phyloP scores from a whole-genome alignment of 1,284 basidiomycete genomes.

The Ustilago nuda region DNA sequence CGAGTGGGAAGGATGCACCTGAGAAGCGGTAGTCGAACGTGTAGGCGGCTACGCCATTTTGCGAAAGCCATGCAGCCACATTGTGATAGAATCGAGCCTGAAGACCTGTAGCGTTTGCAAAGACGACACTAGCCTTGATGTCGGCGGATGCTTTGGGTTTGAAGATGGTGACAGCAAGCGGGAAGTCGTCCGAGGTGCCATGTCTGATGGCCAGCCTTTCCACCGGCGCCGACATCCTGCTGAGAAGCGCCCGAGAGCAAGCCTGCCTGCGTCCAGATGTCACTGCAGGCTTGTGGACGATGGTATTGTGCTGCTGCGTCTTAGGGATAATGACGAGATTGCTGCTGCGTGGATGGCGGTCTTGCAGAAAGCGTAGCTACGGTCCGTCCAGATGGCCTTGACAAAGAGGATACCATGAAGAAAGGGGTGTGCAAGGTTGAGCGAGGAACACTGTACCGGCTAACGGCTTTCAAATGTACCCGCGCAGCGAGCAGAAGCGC shows the following conservation, averaged over 20 bases:
- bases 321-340: not conserved
- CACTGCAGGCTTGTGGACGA: not conserved
- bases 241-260: not conserved
- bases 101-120: conserved; percentile 59
- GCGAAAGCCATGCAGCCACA: conserved; percentile 48
- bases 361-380: not conserved
- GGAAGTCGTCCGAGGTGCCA: conserved; percentile 44
- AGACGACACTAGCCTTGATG: conserved; percentile 39
- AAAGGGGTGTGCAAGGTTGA: not conserved
- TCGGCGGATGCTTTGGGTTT: conserved; percentile 21
- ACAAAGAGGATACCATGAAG: not conserved
- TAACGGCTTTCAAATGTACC: conserved; percentile 35
- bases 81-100: conserved; percentile 59
- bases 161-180: conserved; percentile 47
- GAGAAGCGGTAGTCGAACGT: conserved; percentile 61
- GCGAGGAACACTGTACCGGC: conserved; percentile 22
- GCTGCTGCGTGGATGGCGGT: not conserved
- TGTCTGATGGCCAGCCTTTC: conserved; percentile 34
- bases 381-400: not conserved
- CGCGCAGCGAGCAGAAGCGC: conserved; percentile 1
- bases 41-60: conserved; percentile 51
- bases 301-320: not conserved
- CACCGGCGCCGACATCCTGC: conserved; percentile 19
- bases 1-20: conserved; percentile 52
- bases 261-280: not conserved